These are phyloP conservation scores for Cladosporium sphaerospermum DNA, from an alignment of 2,329 filamentous ascomycete genomes.

Conservation along the genomic window DNA sequence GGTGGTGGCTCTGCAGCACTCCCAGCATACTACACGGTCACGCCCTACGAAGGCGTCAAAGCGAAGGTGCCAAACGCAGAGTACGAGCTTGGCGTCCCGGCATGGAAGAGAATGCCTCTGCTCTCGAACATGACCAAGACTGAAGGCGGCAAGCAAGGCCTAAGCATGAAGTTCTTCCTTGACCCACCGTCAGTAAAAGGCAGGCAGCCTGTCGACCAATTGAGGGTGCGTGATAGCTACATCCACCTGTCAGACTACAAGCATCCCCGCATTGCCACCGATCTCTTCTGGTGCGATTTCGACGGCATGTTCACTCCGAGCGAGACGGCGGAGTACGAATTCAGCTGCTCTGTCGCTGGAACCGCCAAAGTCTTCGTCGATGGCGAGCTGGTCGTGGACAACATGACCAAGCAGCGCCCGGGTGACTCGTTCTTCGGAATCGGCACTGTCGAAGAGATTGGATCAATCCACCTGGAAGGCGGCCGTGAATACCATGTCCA, in stretches of 20 bases:
- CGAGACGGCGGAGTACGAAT: slow-evolving; percentile 56
- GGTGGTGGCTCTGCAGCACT: slow-evolving; percentile 31
- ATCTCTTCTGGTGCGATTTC: slow-evolving; percentile 38
- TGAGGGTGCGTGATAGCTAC: slow-evolving; percentile 35
- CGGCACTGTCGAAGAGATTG: slow-evolving; percentile 59
- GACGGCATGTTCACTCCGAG: slow-evolving; percentile 56
- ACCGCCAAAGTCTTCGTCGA: slow-evolving; percentile 61
- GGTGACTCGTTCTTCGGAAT: slow-evolving; percentile 61
- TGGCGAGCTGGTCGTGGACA: slow-evolving; percentile 57
- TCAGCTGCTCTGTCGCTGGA: slow-evolving; percentile 60
- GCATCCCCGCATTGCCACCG: slow-evolving; percentile 30
- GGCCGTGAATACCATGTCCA: slow-evolving; percentile 55
- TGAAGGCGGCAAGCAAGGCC: slow-evolving; percentile 18
- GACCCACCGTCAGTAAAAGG: slow-evolving; percentile 43
- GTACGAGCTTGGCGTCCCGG: slow-evolving; percentile 22
- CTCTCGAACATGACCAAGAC: slow-evolving; percentile 21
- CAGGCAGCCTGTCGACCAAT: slow-evolving; percentile 48
- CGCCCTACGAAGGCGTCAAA: slow-evolving; percentile 27
- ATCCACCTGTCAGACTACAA: slow-evolving; percentile 49
- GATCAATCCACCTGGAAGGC: slow-evolving; percentile 51
- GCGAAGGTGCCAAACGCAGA: slow-evolving; percentile 18
- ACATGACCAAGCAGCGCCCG: slow-evolving; percentile 51
- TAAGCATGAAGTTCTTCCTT: slow-evolving; percentile 42
- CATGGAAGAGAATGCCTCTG: slow-evolving; percentile 26
- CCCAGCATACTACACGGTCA: slow-evolving; percentile 29